Evolutionary conservation across 2,329 filamentous ascomycete species (phyloP).

Genomic region (Xylariaceae sp.): DNA sequence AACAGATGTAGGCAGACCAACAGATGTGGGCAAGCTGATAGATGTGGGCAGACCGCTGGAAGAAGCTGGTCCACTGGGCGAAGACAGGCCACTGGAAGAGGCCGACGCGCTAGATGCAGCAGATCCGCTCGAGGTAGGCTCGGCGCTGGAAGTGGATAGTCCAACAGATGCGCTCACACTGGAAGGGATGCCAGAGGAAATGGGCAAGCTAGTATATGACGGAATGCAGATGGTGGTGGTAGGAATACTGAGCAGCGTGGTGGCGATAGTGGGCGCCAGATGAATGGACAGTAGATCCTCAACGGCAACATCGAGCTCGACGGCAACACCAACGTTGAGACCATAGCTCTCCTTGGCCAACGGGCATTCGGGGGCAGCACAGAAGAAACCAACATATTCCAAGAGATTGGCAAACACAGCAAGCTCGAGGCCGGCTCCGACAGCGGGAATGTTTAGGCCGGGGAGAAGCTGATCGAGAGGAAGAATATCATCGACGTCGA

Average conservation of each 20-base stretch:
- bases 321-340: slow-evolving; percentile 47
- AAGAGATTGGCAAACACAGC: slow-evolving; percentile 58
- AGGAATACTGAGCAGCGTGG: slow-evolving; percentile 46
- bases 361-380: slow-evolving; percentile 45
- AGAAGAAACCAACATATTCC: slow-evolving; percentile 55
- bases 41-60: neutral
- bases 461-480: slow-evolving; percentile 31
- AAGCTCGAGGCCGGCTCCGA: slow-evolving; percentile 51
- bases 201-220: slow-evolving; percentile 1
- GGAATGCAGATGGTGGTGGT: slow-evolving; percentile 46
- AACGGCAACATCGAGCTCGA: slow-evolving; percentile 42
- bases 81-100: neutral
- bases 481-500: slow-evolving; percentile 38
- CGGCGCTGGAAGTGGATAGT: neutral
- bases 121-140: neutral
- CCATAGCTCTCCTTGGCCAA: slow-evolving; percentile 47
- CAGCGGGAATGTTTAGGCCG: slow-evolving; percentile 35
- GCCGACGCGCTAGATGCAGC: neutral
- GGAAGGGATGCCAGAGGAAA: slow-evolving; percentile 1
- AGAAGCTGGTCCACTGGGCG: neutral
- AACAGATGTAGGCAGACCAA: neutral
- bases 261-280: slow-evolving; percentile 49
- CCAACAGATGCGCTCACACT: neutral
- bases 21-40: slow-evolving; percentile 1
- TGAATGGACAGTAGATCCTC: slow-evolving; percentile 47